Percentiles rank a stretch among this genome's conserved stretches.
phyloP scores from a whole-genome alignment of 805 yeast genomes.

The Starmerella ratchasimensis region DNA sequence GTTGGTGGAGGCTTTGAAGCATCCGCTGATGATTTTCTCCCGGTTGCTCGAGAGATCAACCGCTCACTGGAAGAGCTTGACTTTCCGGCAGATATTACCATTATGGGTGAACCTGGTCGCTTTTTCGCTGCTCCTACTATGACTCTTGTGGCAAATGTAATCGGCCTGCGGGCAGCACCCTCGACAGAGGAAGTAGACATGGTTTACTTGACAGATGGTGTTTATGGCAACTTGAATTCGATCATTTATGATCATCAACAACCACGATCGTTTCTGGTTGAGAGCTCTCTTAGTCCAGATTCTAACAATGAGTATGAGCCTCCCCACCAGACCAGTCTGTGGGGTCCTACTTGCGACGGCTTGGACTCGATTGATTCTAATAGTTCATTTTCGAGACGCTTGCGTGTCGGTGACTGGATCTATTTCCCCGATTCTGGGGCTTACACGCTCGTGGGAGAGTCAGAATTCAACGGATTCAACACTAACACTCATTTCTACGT shows the following conservation, averaged over 20 bases:
- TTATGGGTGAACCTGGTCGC: slow-evolving; percentile 92
- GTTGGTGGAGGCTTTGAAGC: slow-evolving; percentile 87
- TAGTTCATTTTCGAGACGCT: slow-evolving; percentile 41
- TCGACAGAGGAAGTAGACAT: slow-evolving; percentile 35
- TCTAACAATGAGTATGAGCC: slow-evolving; percentile 17
- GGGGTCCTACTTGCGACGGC: slow-evolving; percentile 99
- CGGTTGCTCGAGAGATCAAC: slow-evolving; percentile 38
- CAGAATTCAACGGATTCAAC: slow-evolving; percentile 76
- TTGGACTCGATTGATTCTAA: slow-evolving; percentile 61
- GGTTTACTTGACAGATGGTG: slow-evolving; percentile 88
- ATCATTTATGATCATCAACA: slow-evolving; percentile 82
- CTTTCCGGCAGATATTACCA: slow-evolving; percentile 42
- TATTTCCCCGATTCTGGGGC: slow-evolving; percentile 79
- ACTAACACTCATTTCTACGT: slow-evolving; percentile 11
- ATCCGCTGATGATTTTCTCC: slow-evolving; percentile 43
- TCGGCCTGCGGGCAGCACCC: slow-evolving; percentile 52
- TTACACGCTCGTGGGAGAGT: slow-evolving; percentile 84
- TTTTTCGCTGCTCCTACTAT: slow-evolving; percentile 75
- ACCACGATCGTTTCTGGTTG: slow-evolving; percentile 54
- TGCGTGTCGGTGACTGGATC: slow-evolving; percentile 83
- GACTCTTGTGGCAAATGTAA: slow-evolving; percentile 69
- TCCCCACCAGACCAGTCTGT: slow-evolving; percentile 39
- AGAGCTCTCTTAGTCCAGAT: no score
- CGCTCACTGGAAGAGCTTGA: slow-evolving; percentile 33
- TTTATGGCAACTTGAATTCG: slow-evolving; percentile 90